Conservation (phyloP, 2,329 filamentous ascomycete species). For the Talaromyces sp. region DNA sequence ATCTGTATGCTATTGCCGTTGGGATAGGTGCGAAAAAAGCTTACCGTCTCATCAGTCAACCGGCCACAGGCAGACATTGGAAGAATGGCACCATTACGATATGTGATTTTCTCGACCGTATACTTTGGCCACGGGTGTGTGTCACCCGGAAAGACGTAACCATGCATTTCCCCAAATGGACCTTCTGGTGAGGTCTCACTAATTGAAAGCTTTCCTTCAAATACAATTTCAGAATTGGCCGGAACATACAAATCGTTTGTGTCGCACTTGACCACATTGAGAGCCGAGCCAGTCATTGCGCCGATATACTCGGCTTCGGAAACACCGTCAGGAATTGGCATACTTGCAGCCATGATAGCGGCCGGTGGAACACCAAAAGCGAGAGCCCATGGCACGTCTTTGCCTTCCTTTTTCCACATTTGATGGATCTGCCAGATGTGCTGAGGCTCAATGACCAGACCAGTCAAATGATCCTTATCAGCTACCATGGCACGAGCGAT, state of each 20-base stretch:
- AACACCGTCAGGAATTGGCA: conserved; percentile 51
- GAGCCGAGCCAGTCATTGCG: background rate
- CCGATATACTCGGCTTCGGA: conserved; percentile 48
- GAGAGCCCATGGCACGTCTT: conserved; percentile 34
- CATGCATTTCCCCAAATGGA: background rate
- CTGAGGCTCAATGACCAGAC: background rate
- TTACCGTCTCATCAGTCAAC: background rate
- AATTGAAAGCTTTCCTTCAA: background rate
- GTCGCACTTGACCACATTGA: background rate
- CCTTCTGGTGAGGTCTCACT: background rate
- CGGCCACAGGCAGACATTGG: background rate
- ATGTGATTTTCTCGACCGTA: background rate
- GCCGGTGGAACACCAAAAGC: conserved; percentile 45
- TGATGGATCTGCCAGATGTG: background rate
- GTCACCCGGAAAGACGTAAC: background rate
- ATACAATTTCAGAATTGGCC: background rate
- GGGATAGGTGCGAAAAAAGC: background rate
- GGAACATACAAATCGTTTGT: background rate
- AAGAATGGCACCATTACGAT: background rate
- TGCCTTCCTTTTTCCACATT: background rate
- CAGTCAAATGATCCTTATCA: background rate
- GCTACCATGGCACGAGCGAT: background rate
- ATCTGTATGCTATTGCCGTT: background rate
- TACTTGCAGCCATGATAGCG: conserved; percentile 48
- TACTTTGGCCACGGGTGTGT: background rate